These are phyloP conservation scores for Lactarius sp. DNA, from an alignment of 768 basidiomycete species.

Conservation along the genomic window DNA sequence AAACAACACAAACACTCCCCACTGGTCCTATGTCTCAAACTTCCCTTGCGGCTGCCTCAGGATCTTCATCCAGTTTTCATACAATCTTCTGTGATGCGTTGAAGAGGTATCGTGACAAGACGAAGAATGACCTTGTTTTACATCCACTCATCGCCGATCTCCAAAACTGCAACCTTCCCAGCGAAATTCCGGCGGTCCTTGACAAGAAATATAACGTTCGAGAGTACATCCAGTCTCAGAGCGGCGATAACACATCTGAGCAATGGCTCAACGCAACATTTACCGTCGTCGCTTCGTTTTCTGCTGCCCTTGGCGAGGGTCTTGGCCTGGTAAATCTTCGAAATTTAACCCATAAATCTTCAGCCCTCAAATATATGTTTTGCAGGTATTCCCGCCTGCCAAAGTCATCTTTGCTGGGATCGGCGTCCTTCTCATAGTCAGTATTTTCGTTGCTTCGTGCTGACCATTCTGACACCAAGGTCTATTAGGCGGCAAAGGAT, in stretches of 20 bases:
- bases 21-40: background rate
- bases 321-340: background rate
- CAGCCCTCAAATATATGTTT: background rate
- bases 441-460: too few relatives aligned
- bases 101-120: background rate
- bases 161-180: background rate
- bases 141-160: slow-evolving; percentile 1
- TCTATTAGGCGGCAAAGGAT: background rate
- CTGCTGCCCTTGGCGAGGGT: background rate
- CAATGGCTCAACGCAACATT: slow-evolving; percentile 1
- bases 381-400: background rate
- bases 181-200: background rate
- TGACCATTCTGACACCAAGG: background rate
- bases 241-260: background rate
- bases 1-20: slow-evolving; percentile 27
- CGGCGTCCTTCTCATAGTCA: background rate
- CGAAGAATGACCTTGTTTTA: background rate
- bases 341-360: too few relatives aligned
- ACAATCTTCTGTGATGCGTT: background rate
- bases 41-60: background rate
- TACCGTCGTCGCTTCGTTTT: background rate
- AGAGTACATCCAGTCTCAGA: background rate
- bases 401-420: slow-evolving; percentile 5
- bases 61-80: background rate
- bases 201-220: background rate